Conservation (phyloP, 2,329 filamentous ascomycete species). For the Colletotrichum chrysophilum region DNA sequence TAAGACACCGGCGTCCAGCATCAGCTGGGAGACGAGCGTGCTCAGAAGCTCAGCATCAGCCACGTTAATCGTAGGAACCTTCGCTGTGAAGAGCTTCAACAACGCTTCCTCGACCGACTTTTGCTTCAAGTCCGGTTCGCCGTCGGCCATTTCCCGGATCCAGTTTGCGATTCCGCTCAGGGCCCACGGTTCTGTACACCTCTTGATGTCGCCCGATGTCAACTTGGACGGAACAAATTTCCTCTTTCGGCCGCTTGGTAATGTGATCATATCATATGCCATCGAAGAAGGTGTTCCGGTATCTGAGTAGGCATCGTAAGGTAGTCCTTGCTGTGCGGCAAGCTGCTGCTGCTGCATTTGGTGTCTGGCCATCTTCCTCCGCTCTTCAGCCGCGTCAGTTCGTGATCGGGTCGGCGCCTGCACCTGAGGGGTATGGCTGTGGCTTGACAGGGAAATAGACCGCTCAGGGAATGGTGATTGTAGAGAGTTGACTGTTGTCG, state of each 20-base stretch:
- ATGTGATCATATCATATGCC: conserved; percentile 81
- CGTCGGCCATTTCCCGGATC: conserved; percentile 89
- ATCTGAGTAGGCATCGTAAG: conserved; percentile 61
- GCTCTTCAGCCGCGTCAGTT: conserved; percentile 85
- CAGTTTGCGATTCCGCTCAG: conserved; percentile 86
- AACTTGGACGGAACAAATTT: conserved; percentile 89
- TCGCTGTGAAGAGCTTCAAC: conserved; percentile 87
- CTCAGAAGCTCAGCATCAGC: conserved; percentile 92
- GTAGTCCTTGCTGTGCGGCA: conserved; percentile 53
- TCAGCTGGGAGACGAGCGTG: conserved; percentile 75
- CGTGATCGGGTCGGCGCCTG: conserved; percentile 88
- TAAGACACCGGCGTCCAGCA: conserved; percentile 80
- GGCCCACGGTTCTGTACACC: conserved; percentile 90
- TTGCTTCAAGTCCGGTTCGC: conserved; percentile 85
- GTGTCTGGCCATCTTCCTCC: conserved; percentile 60
- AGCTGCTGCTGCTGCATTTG: conserved; percentile 59
- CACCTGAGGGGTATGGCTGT: conserved; percentile 80
- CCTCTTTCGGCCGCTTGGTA: conserved; percentile 79
- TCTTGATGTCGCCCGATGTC: conserved; percentile 79
- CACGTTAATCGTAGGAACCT: conserved; percentile 98
- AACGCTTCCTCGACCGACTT: conserved; percentile 87
- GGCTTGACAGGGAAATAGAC: conserved; percentile 83
- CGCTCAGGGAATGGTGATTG: conserved; percentile 61
- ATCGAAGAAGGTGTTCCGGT: conserved; percentile 57
- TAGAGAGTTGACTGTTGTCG: conserved; percentile 34